Base-by-base conservation (phyloP, 2,329 filamentous ascomycete species). In the Phialocephala sp. region DNA sequence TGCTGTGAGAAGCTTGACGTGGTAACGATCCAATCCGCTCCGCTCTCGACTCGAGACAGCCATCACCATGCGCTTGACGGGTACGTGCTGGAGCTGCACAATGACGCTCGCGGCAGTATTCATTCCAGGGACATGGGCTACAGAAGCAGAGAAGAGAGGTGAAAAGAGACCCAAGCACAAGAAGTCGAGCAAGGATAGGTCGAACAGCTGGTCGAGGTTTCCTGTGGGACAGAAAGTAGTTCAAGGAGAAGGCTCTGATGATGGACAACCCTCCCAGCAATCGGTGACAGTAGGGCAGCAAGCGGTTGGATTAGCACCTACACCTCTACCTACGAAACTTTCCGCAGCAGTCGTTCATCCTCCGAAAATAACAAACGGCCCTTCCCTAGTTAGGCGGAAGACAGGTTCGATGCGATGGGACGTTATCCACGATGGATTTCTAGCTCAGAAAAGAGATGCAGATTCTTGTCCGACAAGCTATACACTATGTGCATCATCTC, bases 401-500 rank as follows among this genome's bases (percentile, higher is more conserved):
- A 32, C 73, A 5, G 73, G 73, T 2, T 72, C 72, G 50, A 71
- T 64, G 58, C 65, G 66, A 63, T 74, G 73, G 73, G 71, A 74
- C 62, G 60, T 66, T 11, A 64, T 75, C 67, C 72, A 74, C 36
- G 68, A 74, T 22, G 71, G 67, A 4, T 72, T 75, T 37, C 70
- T 73, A 69, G 72, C 66, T 8, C 72, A 67, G 37, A 76, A 75
- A 61, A 60, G 74, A 39, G 70, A 72, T 63, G 68, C 67, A 22
- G 64, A 67, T 35, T 39, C 66, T 57, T 76, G 74, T 66, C 70
- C 71, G 27, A 45, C 57, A 15, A 68, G 70, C 32, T 75, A 70
- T 59, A 63, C 71, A 55, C 22, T 73, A 32, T 76, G 74, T 47
- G 71, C 74, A 22, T 59, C 71, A 27, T 73, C 72, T 18, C 55